Base-by-base conservation (phyloP, 2,329 filamentous ascomycete species). In the Pleurostoma richardsiae region DNA sequence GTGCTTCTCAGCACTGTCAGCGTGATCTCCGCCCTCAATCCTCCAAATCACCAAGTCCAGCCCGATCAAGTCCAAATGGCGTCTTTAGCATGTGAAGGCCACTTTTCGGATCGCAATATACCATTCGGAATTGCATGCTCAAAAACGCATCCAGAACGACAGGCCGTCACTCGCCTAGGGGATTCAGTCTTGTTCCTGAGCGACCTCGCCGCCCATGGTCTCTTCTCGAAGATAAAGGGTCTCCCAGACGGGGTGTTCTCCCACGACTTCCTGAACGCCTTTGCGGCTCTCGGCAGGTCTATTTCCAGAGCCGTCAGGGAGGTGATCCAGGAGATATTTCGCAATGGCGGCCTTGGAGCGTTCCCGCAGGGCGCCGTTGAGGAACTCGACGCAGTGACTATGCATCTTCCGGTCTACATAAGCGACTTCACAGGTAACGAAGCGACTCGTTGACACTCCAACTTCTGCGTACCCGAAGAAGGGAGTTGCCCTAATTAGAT, bases 361-460 rank as follows among this genome's bases (percentile, higher is more conserved):
- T 45, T 56, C 28, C 54, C 57, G 6, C 39, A 44, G 1, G 6
- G 33, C 4, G 47, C 44, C 2, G 48, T 43, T n/a, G 49, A 53
- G 30, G 47, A 50, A 1, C 39, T 65, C 1, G 49, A 48, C 1
- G 33, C 40, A 10, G 53, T 53, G 1, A 52, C 60, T 33, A 61
- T 80, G 52, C 74, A 83, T 54, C 56, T 84, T 1, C 82, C 82
- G 0, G 61, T 85, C 36, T 59, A 65, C 3, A 72, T 81, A 19
- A 68, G 69, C 4, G 79, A 77, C 33, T 85, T 82, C 55, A 76
- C 62, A 4, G 57, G 54, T 57, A 45, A 29, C 19, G 19, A 19
- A 19, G 19, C 19, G 19, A 19, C 19, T 19, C 19, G 19, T 19
- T 19, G 19, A 19, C 19, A 19, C 19, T 19, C 19, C 19, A 19